Conservation (phyloP, 2,329 filamentous ascomycete genomes). For the Beauveria sp. region DNA sequence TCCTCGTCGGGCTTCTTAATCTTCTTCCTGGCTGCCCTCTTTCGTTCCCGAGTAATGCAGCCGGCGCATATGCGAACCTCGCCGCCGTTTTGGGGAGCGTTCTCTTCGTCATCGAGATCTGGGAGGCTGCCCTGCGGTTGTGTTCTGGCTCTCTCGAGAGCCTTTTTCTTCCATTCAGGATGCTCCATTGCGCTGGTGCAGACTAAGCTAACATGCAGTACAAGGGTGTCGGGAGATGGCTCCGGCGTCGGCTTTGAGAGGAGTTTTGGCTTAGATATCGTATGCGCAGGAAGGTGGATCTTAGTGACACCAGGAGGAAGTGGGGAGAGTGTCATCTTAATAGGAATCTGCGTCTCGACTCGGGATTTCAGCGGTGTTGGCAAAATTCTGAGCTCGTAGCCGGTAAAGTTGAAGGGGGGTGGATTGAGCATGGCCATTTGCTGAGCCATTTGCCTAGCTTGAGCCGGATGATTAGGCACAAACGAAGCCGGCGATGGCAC, state of each 20-base stretch:
- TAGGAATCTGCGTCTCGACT: conserved; percentile 93
- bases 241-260: conserved; percentile 64
- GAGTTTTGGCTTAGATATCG: conserved; percentile 90
- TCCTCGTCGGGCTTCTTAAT: conserved; percentile 90
- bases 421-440: conserved; percentile 21
- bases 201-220: conserved; percentile 74
- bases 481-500: conserved; percentile 21
- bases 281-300: conserved; percentile 80
- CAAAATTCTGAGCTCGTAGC: conserved; percentile 49
- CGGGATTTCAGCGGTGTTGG: conserved; percentile 74
- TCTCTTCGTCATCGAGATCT: conserved; percentile 49
- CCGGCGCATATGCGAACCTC: conserved; percentile 85
- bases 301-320: conserved; percentile 70
- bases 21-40: conserved; percentile 87
- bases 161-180: conserved; percentile 55
- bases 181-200: conserved; percentile 89
- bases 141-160: conserved; percentile 49
- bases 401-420: conserved; percentile 23
- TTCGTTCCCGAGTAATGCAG: conserved; percentile 88
- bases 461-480: conserved; percentile 17
- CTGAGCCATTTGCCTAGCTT: conserved; percentile 24
- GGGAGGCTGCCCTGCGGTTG: conserved; percentile 31
- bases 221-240: conserved; percentile 64
- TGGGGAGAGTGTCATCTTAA: conserved; percentile 70
- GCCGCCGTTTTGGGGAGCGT: conserved; percentile 78